These are phyloP conservation scores for Colletotrichum paranaense DNA, from an alignment of 2,329 filamentous ascomycete genomes.

Conservation along the genomic window DNA sequence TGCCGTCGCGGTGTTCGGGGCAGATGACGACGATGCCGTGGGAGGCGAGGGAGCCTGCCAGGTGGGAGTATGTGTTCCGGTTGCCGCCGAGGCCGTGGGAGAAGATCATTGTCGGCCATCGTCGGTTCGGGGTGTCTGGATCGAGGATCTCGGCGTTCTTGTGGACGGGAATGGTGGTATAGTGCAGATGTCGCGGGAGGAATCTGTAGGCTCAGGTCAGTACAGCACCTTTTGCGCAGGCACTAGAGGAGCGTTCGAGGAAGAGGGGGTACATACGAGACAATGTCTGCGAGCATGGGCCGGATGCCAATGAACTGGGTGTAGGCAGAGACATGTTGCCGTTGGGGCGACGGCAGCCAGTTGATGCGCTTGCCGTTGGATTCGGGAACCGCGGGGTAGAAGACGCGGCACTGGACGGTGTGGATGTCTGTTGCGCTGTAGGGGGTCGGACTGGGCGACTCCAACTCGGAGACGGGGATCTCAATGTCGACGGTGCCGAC, in stretches of 20 bases:
- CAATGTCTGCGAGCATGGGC: slow-evolving; percentile 64
- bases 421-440: slow-evolving; percentile 67
- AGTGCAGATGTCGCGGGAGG: slow-evolving; percentile 78
- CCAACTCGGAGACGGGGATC: slow-evolving; percentile 73
- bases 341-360: slow-evolving; percentile 84
- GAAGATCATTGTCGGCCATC: slow-evolving; percentile 87
- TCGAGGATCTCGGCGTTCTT: slow-evolving; percentile 75
- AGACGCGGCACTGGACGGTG: slow-evolving; percentile 84
- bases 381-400: slow-evolving; percentile 75
- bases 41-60: slow-evolving; percentile 81
- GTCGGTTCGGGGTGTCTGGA: slow-evolving; percentile 56
- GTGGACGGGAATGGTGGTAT: slow-evolving; percentile 77
- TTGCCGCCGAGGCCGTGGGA: slow-evolving; percentile 87
- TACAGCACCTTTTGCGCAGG: neutral
- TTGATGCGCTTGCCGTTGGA: slow-evolving; percentile 69
- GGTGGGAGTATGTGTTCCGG: slow-evolving; percentile 86
- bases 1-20: slow-evolving; percentile 86
- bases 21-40: slow-evolving; percentile 85
- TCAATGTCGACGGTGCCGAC: slow-evolving; percentile 87
- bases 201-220: slow-evolving; percentile 55
- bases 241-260: too few relatives aligned
- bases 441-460: slow-evolving; percentile 64
- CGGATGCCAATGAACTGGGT: slow-evolving; percentile 79
- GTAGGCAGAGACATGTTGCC: slow-evolving; percentile 79
- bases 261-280: slow-evolving; percentile 62